A percentile compares a stretch with the other conserved stretches of the same genome.
These are phyloP conservation scores for Neckera pumila DNA, from an alignment of 225 moss, liverwort and hornwort genomes.

Conservation along the genomic window DNA sequence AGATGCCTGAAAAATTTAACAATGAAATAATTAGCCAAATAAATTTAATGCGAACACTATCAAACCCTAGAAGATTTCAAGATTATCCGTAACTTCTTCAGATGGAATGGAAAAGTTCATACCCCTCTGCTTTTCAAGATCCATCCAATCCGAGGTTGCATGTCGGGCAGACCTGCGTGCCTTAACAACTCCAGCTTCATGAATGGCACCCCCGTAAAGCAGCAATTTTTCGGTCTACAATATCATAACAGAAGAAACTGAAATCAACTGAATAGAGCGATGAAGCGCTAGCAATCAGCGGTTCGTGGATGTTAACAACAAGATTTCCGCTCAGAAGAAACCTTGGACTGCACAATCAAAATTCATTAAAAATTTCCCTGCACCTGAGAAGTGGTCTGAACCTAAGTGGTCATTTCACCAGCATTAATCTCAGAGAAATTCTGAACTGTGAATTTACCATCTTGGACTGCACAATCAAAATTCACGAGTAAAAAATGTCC, in stretches of 20 bases:
- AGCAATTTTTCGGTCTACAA: constrained; percentile 84
- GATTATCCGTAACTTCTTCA: neutral
- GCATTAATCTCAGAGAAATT: neutral
- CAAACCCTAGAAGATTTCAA: neutral
- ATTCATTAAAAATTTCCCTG: neutral
- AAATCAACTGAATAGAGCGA: neutral
- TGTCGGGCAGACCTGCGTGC: constrained; percentile 82
- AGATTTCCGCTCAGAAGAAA: neutral
- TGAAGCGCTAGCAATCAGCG: neutral
- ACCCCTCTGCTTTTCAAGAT: constrained; percentile 96
- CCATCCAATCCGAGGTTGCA: constrained; percentile 99
- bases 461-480: neutral
- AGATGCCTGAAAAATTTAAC: constrained; percentile 56
- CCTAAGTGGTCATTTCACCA: neutral
- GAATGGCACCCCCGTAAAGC: constrained; percentile 94
- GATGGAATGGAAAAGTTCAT: neutral
- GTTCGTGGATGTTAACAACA: neutral
- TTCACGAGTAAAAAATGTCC: neutral
- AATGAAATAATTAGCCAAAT: neutral
- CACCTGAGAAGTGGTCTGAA: neutral
- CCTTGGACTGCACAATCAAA: neutral
- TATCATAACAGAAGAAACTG: neutral
- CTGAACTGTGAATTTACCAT: neutral
- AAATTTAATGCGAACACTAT: neutral
- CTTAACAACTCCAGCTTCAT: constrained; percentile 93